These are phyloP conservation scores for Xylaria polymorpha DNA, from an alignment of 2,329 filamentous ascomycete species.

Conservation along the genomic window DNA sequence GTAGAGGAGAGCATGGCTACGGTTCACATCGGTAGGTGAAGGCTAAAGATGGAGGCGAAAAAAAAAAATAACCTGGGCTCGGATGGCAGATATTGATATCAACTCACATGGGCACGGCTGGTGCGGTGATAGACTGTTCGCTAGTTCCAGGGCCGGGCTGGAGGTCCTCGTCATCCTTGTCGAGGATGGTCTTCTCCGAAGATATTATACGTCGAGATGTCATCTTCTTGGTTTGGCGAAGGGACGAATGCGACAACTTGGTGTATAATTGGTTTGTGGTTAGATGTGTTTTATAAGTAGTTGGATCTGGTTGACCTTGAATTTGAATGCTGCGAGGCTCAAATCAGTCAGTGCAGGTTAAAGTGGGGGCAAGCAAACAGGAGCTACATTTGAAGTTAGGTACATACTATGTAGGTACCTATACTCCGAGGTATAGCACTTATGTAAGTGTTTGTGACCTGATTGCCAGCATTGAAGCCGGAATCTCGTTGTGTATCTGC, in stretches of 20 bases:
- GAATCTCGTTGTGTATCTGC: too few species aligned
- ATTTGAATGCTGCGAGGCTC: constrained; percentile 5
- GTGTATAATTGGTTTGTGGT: neutral
- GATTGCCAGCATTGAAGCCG: too few species aligned
- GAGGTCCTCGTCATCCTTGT: constrained; percentile 64
- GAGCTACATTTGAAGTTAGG: neutral
- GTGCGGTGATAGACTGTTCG: constrained; percentile 72
- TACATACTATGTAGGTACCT: too few species aligned
- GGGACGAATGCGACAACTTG: neutral
- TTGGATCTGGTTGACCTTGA: neutral
- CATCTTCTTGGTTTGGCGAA: constrained; percentile 61
- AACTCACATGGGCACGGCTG: constrained; percentile 83
- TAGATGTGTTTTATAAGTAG: neutral
- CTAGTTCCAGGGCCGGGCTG: constrained; percentile 54
- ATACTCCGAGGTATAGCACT: too few species aligned
- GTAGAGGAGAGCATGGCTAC: neutral
- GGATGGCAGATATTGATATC: neutral
- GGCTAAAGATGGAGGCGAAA: neutral
- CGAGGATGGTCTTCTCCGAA: constrained; percentile 73
- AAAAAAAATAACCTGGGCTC: neutral
- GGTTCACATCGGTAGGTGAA: neutral
- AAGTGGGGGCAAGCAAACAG: constrained; percentile 4
- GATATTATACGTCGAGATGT: constrained; percentile 74
- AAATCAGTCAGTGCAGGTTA: constrained; percentile 1
- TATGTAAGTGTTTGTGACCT: too few species aligned